Conservation (phyloP, 2,329 filamentous ascomycete genomes). For the Xylariaceae sp. region DNA sequence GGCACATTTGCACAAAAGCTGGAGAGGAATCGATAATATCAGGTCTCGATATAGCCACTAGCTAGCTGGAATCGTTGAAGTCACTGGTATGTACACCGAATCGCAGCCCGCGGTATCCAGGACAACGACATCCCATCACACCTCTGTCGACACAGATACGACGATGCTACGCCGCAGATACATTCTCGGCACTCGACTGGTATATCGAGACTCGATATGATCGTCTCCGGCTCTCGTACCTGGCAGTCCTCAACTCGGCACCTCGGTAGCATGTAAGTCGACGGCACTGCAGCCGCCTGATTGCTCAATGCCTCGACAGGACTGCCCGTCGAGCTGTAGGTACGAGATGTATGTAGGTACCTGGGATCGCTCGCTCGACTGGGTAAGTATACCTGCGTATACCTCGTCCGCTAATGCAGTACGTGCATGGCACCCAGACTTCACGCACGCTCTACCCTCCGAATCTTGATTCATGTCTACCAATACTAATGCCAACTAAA, state of each 20-base stretch:
- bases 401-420: background rate
- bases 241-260: background rate
- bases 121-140: too few relatives aligned
- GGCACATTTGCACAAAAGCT: background rate
- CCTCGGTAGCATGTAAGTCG: background rate
- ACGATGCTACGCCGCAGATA: too few relatives aligned
- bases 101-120: background rate
- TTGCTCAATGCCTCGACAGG: background rate
- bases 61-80: background rate
- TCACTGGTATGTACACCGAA: background rate
- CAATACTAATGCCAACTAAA: background rate
- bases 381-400: background rate
- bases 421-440: background rate
- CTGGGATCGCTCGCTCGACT: background rate
- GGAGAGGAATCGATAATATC: background rate
- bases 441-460: background rate
- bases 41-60: background rate
- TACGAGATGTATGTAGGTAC: background rate
- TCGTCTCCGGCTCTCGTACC: background rate
- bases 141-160: too few relatives aligned
- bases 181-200: background rate
- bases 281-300: background rate
- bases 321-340: background rate
- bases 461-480: background rate
- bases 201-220: background rate